A percentile compares a stretch with the other conserved stretches of the same genome.
Conservation (phyloP, 2,329 filamentous ascomycete species). For the Penicillium sp. region DNA sequence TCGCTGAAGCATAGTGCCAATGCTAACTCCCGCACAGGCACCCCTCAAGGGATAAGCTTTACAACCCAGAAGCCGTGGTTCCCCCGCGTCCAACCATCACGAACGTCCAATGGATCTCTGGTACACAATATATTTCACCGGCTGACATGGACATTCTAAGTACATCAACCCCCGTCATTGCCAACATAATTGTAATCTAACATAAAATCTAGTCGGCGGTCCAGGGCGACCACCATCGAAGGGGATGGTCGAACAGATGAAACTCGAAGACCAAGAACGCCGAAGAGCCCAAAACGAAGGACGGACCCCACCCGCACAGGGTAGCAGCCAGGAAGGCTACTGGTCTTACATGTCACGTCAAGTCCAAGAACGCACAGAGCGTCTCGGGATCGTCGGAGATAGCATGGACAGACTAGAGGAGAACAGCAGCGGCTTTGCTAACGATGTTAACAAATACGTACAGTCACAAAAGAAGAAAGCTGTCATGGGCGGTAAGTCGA, state of each 20-base stretch:
- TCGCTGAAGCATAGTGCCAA: conserved; percentile 15
- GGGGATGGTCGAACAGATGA: conserved; percentile 78
- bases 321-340: conserved; percentile 62
- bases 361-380: conserved; percentile 87
- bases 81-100: conserved; percentile 89
- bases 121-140: conserved; percentile 85
- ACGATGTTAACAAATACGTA: conserved; percentile 85
- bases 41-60: conserved; percentile 66
- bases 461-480: conserved; percentile 83
- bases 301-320: conserved; percentile 28
- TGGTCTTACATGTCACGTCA: conserved; percentile 81
- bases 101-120: conserved; percentile 93
- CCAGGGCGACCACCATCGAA: conserved; percentile 85
- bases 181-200: conserved; percentile 5
- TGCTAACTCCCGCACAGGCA: conserved; percentile 37
- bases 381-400: conserved; percentile 77
- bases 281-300: conserved; percentile 40
- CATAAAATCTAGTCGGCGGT: conserved; percentile 62
- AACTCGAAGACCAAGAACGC: conserved; percentile 66
- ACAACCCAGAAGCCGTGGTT: conserved; percentile 71
- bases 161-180: conserved; percentile 28
- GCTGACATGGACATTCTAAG: conserved; percentile 83
- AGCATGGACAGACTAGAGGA: conserved; percentile 79
- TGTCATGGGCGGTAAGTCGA: conserved; percentile 62
- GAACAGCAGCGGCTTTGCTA: conserved; percentile 77